Base-by-base conservation (phyloP, 176 grass and related monocot genomes). In the Olyra latifolia region DNA sequence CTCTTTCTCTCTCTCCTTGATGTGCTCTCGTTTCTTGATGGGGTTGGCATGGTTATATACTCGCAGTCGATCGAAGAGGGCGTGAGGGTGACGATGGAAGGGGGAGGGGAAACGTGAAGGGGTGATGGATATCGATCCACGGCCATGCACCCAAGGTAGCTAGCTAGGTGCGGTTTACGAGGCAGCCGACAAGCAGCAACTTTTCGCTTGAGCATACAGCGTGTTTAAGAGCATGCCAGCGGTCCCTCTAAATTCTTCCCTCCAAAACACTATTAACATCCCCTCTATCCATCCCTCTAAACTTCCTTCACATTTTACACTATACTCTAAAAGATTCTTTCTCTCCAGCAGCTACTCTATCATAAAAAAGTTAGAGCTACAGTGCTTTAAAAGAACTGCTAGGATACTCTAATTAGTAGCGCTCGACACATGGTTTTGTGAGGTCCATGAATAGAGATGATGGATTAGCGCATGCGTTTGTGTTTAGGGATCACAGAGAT, bases 131-230 rank as follows among this genome's bases (percentile, higher is more conserved):
- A 78, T 64, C 75, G 43, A 65, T 78, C 56, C 75, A 78, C 56
- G 73, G 71, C 27, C n/a, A n/a, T n/a, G n/a, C n/a, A n/a, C n/a
- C n/a, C 5, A 6, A 23, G 41, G 3, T 27, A 75, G 22, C 54
- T 1, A 60, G 73, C 7, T 27, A 10, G 40, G 73, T 15, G 40
- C 57, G 74, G 61, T 22, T 61, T 84, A 48, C 27, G 66, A 73
- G 58, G 68, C 72, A 80, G 68, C 58, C 68, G 68, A 86, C 76
- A 63, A 46, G 67, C 67, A 46, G 38, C 67, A 4, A 72, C 84
- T 86, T 86, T 79, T 73, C 47, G 39, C 44, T 48, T 0, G 64
- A 15, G 10, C 44, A 42, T 28, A 9, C 17, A 47, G 5, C 45
- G 13, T 47, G 13, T 15, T 15, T 15, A n/a, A n/a, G n/a, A n/a